Conservation (phyloP, 768 basidiomycete species). For the Strobilomyces confusus region DNA sequence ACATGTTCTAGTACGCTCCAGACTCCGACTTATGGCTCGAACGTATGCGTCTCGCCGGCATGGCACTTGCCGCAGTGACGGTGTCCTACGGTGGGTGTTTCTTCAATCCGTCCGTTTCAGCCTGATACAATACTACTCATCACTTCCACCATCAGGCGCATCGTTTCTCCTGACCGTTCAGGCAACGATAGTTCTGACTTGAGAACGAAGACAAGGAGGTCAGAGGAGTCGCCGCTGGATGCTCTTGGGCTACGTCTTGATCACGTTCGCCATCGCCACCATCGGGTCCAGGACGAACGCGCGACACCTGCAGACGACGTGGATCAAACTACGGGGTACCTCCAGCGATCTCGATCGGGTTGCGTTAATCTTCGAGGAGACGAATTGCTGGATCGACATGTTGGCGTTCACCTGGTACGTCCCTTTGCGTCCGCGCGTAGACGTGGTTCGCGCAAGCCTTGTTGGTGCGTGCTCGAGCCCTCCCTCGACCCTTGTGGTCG, state of each 20-base stretch:
- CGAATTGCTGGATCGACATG: constrained; percentile 16
- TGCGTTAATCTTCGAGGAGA: constrained; percentile 9
- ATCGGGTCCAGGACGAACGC: constrained; percentile 22
- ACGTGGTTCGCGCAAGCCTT: constrained; percentile 25
- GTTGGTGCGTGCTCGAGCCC: constrained; percentile 10
- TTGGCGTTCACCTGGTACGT: constrained; percentile 20
- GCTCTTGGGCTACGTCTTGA: constrained; percentile 19
- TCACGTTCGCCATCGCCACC: constrained; percentile 26
- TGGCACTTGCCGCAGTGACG: constrained; percentile 14
- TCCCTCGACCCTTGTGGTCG: neutral
- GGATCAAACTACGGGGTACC: constrained; percentile 24
- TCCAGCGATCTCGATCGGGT: constrained; percentile 12
- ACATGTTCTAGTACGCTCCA: constrained; percentile 14
- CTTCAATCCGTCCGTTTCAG: neutral
- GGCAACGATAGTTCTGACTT: constrained; percentile 4
- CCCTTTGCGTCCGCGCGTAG: neutral
- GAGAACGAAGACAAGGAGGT: neutral
- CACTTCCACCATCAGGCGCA: constrained; percentile 10
- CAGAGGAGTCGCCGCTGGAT: neutral
- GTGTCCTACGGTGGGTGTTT: constrained; percentile 20
- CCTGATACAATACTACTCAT: neutral
- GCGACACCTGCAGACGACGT: constrained; percentile 29
- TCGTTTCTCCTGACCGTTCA: constrained; percentile 19
- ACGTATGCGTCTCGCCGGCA: constrained; percentile 22
- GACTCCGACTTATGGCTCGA: constrained; percentile 26